A percentile compares a stretch with the other conserved stretches of the same genome.
phyloP scores from a whole-genome alignment of 2,329 filamentous ascomycete genomes.

The Lachnellula cervina region DNA sequence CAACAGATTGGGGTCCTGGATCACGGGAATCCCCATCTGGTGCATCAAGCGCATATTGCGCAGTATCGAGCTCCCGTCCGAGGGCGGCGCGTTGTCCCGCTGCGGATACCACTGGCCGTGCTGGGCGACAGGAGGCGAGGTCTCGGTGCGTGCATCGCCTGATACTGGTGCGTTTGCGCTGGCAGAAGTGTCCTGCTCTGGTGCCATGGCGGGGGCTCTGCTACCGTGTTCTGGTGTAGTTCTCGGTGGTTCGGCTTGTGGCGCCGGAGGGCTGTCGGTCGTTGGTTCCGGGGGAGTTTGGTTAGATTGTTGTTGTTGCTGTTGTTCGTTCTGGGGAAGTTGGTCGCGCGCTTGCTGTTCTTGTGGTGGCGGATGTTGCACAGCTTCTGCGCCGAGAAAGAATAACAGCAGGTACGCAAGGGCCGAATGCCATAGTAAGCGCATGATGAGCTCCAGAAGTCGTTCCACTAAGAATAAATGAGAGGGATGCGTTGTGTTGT shows the following conservation, averaged over 20 bases:
- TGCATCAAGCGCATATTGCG: too few relatives aligned
- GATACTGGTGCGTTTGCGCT: not conserved
- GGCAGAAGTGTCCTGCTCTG: not conserved
- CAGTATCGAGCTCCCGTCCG: not conserved
- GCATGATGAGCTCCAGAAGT: not conserved
- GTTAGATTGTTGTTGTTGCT: too few relatives aligned
- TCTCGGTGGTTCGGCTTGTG: not conserved
- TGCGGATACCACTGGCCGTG: not conserved
- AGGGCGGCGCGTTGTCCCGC: not conserved
- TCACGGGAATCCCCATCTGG: too few relatives aligned
- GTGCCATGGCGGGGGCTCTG: not conserved
- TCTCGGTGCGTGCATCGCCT: not conserved
- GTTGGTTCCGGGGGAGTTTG: not conserved
- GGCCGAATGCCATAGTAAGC: not conserved
- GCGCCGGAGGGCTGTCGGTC: not conserved
- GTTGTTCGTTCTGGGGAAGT: too few relatives aligned
- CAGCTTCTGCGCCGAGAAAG: not conserved
- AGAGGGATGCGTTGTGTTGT: not conserved
- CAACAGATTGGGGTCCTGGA: too few relatives aligned
- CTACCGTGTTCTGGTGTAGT: not conserved
- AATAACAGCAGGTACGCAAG: not conserved
- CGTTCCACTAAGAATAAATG: not conserved
- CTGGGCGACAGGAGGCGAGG: not conserved
- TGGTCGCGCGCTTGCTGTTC: not conserved
- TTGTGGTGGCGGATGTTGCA: not conserved